Evolutionary conservation across 345 rosid species (phyloP), one percentile per base, ranked within the genome.

Genomic region (Mallotus nudiflorus): DNA sequence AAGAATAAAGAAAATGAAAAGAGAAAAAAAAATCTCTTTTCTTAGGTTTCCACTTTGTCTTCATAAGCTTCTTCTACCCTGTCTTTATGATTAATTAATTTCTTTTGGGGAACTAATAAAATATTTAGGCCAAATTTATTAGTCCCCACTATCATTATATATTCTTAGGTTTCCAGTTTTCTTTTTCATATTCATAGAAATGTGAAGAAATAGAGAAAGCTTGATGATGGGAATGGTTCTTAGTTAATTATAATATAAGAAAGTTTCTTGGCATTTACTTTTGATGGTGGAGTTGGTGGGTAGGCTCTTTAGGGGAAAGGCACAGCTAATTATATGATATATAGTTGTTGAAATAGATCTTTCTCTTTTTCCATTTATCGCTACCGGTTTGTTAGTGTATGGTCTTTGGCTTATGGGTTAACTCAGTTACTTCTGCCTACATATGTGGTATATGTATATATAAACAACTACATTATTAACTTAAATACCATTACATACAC

Each of bases 221-320:
- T 45, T 24, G 72, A 40, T 28, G 46, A 42, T 8, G 46, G 19
- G 56, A n/a, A n/a, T n/a, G n/a, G n/a, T n/a, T n/a, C n/a, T n/a
- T n/a, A n/a, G n/a, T 67, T 25, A 54, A 54, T 11, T 68, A 70
- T 45, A 62, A 72, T 2, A 54, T 9, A 12, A 29, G 39, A 68
- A 19, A 39, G 71, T 71, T 71, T 62, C 77, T 25, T 85, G 62
- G 27, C 70, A 67, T 81, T 79, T 67, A 76, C 83, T 85, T 80
- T 75, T 69, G 67, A 18, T 29, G 67, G 76, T 73, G 84, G 81
- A 77, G 85, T 82, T 68, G 88, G 83, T 78, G 67, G 31, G 83
- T 67, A 37, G 68, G 60, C 73, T 62, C 75, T 78, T 81, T 68
- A 67, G 82, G 77, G 69, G 68, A 57, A 67, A 78, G 74, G 39